A percentile compares a stretch with the other conserved stretches of the same genome.
Evolutionary conservation across 768 basidiomycete species (phyloP).

Genomic region (Austroboletus festivus): DNA sequence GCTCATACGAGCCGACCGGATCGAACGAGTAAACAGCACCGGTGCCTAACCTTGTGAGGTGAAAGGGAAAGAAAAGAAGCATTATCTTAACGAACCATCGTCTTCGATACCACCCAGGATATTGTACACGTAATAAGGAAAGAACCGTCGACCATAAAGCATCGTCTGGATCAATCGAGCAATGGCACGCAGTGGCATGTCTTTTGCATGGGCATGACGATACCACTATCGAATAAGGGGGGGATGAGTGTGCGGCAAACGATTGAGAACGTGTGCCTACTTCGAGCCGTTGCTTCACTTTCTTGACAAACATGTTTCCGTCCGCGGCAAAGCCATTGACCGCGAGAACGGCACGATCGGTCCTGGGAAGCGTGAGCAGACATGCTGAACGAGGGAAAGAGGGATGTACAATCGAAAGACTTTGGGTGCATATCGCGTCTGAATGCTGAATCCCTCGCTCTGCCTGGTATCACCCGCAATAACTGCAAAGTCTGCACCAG

Average conservation of each 20-base stretch:
- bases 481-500: constrained; percentile 89
- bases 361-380: constrained; percentile 44
- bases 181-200: constrained; percentile 95
- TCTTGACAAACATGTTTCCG: constrained; percentile 97
- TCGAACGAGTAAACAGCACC: constrained; percentile 99
- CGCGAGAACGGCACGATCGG: constrained; percentile 88
- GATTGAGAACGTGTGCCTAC: constrained; percentile 43
- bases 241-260: background rate
- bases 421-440: constrained; percentile 95
- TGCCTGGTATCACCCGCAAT: constrained; percentile 97
- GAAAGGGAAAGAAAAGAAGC: constrained; percentile 8
- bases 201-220: constrained; percentile 92
- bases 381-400: too few relatives aligned
- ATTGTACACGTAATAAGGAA: constrained; percentile 98
- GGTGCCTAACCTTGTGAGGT: constrained; percentile 51
- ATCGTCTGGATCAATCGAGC: constrained; percentile 98
- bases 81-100: constrained; percentile 62
- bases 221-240: constrained; percentile 70
- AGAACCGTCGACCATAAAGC: constrained; percentile 94
- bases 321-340: constrained; percentile 98
- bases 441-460: constrained; percentile 95
- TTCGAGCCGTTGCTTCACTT: constrained; percentile 92
- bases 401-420: constrained; percentile 82
- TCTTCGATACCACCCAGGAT: constrained; percentile 96
- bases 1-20: constrained; percentile 97